Percentiles rank a stretch among this genome's conserved stretches.
Evolutionary conservation across 2,329 filamentous ascomycete genomes (phyloP).

Genomic region (Xylaria sp.): DNA sequence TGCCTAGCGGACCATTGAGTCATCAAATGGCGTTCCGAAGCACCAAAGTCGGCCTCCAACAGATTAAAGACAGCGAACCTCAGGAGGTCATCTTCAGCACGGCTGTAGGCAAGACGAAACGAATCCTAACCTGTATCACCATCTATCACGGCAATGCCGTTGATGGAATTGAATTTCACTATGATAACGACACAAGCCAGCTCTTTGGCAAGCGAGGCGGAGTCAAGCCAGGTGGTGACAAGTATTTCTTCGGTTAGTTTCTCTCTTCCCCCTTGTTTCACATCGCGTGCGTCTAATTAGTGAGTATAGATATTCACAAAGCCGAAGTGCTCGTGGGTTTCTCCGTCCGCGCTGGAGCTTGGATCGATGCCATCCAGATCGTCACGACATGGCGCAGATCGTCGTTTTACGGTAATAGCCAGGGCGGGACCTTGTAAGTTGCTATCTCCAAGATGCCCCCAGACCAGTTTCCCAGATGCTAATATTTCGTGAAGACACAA

Average conservation of each 20-base stretch:
- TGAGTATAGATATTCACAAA: slow-evolving; percentile 62
- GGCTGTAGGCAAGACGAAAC: slow-evolving; percentile 60
- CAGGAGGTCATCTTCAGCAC: slow-evolving; percentile 67
- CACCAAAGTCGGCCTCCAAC: slow-evolving; percentile 65
- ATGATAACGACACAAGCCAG: slow-evolving; percentile 79
- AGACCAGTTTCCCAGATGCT: slow-evolving; percentile 16
- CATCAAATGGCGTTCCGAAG: slow-evolving; percentile 67
- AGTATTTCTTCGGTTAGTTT: slow-evolving; percentile 69
- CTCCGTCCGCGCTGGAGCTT: slow-evolving; percentile 69
- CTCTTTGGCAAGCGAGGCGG: slow-evolving; percentile 74
- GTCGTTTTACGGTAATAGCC: slow-evolving; percentile 73
- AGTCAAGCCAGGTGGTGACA: slow-evolving; percentile 62
- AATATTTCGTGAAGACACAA: slow-evolving; percentile 57
- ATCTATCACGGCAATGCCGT: slow-evolving; percentile 73
- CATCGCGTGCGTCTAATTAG: background rate
- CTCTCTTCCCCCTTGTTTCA: background rate
- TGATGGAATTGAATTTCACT: slow-evolving; percentile 86
- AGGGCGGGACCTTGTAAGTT: slow-evolving; percentile 76
- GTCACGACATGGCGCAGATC: slow-evolving; percentile 90
- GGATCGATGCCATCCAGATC: slow-evolving; percentile 86
- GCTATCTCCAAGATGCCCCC: background rate
- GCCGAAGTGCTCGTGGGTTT: slow-evolving; percentile 89
- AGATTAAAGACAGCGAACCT: slow-evolving; percentile 63
- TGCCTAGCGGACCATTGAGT: slow-evolving; percentile 59
- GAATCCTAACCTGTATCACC: slow-evolving; percentile 68